Conservation (phyloP, 164 flowering plant genomes). For the Protea cynaroides region DNA sequence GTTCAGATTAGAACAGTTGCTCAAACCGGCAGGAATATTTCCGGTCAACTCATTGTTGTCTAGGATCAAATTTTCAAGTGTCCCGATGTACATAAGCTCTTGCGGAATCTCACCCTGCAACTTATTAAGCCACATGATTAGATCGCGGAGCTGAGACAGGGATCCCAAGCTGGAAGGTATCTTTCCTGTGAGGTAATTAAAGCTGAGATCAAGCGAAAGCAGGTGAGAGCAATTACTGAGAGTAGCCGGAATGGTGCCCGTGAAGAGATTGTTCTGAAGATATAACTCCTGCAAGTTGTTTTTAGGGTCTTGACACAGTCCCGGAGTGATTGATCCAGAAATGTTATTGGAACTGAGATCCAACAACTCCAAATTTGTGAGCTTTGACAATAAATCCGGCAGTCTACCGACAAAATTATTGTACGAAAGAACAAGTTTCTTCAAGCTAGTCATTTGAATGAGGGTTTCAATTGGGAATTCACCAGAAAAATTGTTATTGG, state of each 20-base stretch:
- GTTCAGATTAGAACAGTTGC: conserved; percentile 73
- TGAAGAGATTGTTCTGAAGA: conserved; percentile 66
- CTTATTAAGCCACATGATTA: conserved; percentile 75
- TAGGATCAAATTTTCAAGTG: conserved; percentile 72
- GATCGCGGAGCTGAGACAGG: conserved; percentile 56
- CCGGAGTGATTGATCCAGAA: conserved; percentile 55
- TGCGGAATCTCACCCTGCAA: conserved; percentile 74
- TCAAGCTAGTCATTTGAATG: conserved; percentile 45
- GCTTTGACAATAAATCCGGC: conserved; percentile 45
- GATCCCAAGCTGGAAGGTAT: conserved; percentile 76
- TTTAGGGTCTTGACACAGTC: conserved; percentile 39
- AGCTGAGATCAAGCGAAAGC: conserved; percentile 82
- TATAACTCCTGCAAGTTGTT: conserved; percentile 51
- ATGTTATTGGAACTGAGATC: conserved; percentile 80
- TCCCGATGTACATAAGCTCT: conserved; percentile 41
- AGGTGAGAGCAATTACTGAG: conserved; percentile 73
- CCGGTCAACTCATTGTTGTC: conserved; percentile 81
- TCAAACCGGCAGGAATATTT: conserved; percentile 58
- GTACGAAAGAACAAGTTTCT: conserved; percentile 41
- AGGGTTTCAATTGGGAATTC: conserved; percentile 49
- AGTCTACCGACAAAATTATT: conserved; percentile 55
- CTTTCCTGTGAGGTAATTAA: conserved; percentile 67
- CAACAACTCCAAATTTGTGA: conserved; percentile 52
- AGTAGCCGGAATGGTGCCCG: conserved; percentile 54
- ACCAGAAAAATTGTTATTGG: conserved; percentile 64